These are phyloP conservation scores for Oenanthe sinensis DNA, from an alignment of 129 eudicot genomes.

Conservation along the genomic window DNA sequence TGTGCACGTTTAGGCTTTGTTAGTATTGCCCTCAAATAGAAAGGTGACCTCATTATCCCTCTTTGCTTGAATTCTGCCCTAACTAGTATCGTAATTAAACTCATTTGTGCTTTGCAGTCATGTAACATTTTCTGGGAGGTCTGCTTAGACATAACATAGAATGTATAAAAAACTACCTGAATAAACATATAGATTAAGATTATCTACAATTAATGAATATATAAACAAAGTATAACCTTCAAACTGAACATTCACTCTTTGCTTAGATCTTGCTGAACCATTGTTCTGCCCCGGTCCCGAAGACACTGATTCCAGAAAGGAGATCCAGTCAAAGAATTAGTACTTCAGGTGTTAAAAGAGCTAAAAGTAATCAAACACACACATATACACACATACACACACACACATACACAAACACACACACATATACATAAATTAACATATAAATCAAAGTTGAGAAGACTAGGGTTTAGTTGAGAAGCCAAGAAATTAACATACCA, in stretches of 20 bases:
- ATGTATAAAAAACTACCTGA: not conserved
- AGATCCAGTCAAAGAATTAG: not conserved
- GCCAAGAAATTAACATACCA: too few relatives aligned
- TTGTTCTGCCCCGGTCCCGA: slow-evolving; percentile 52
- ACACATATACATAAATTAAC: too few relatives aligned
- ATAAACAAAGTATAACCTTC: slow-evolving; percentile 14
- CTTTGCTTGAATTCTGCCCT: not conserved
- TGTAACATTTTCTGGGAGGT: slow-evolving; percentile 50
- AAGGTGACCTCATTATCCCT: not conserved
- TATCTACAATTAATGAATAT: not conserved
- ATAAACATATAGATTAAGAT: not conserved
- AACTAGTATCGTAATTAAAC: not conserved
- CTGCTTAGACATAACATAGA: slow-evolving; percentile 27
- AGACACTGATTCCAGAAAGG: slow-evolving; percentile 9
- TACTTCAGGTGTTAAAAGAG: not conserved
- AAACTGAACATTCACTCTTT: slow-evolving; percentile 72
- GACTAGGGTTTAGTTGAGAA: too few relatives aligned
- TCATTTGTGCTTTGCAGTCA: slow-evolving; percentile 23
- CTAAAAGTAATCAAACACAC: not conserved
- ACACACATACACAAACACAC: too few relatives aligned
- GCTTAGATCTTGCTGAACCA: slow-evolving; percentile 38
- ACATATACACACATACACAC: too few relatives aligned
- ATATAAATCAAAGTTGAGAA: too few relatives aligned
- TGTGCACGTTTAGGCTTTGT: not conserved
- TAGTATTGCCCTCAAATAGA: not conserved